Percentiles rank a stretch among this genome's conserved stretches.
These are phyloP conservation scores for Candida pini DNA, from an alignment of 805 yeast genomes.

Conservation along the genomic window DNA sequence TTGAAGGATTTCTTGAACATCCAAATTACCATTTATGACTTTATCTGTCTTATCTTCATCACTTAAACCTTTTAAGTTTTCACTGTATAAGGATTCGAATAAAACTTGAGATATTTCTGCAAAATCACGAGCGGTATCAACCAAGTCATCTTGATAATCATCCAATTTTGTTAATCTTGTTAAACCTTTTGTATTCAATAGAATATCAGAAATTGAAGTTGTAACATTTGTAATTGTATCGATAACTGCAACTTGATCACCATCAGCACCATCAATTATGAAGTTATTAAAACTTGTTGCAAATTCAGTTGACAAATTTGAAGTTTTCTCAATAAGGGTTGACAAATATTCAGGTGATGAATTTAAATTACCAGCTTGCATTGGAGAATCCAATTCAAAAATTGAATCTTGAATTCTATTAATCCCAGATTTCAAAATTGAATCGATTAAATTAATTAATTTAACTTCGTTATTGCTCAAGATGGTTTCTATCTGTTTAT, in stretches of 20 bases:
- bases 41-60: slow-evolving; percentile 69
- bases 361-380: slow-evolving; percentile 77
- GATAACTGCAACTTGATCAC: slow-evolving; percentile 59
- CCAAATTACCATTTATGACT: slow-evolving; percentile 70
- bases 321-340: slow-evolving; percentile 64
- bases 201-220: slow-evolving; percentile 53
- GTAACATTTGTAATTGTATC: slow-evolving; percentile 60
- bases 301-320: slow-evolving; percentile 71
- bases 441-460: slow-evolving; percentile 54
- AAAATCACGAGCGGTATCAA: slow-evolving; percentile 44
- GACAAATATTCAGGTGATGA: slow-evolving; percentile 65
- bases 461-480: slow-evolving; percentile 42
- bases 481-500: slow-evolving; percentile 54
- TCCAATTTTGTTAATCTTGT: slow-evolving; percentile 47
- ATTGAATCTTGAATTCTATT: slow-evolving; percentile 67
- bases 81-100: slow-evolving; percentile 54
- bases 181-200: slow-evolving; percentile 67
- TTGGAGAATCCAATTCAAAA: slow-evolving; percentile 68
- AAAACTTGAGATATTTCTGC: slow-evolving; percentile 59
- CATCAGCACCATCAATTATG: slow-evolving; percentile 68
- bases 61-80: slow-evolving; percentile 39
- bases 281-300: slow-evolving; percentile 70
- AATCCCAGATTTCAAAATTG: slow-evolving; percentile 62
- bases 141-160: slow-evolving; percentile 45
- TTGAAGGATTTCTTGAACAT: slow-evolving; percentile 68